Conservation (phyloP, 306 rosid species). For the Cicer judaicum region DNA sequence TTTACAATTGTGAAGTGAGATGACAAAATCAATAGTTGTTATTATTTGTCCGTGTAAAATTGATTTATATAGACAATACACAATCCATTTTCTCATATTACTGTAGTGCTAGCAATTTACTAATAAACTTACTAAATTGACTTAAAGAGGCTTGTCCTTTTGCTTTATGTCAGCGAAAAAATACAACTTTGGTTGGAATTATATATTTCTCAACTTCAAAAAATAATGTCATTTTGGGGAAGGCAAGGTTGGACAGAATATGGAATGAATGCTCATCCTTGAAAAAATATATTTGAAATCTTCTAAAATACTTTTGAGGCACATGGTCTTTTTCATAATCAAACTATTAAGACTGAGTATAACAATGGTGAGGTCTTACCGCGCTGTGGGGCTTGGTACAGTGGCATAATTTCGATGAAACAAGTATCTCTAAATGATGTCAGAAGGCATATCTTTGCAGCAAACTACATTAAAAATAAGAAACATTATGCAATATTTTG, state of each 20-base stretch:
- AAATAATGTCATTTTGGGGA: background rate
- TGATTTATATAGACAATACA: no score
- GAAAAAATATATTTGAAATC: slow-evolving; percentile 3
- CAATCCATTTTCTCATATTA: no score
- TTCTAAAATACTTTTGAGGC: background rate
- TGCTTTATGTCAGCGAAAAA: background rate
- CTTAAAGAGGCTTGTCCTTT: background rate
- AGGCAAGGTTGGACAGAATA: slow-evolving; percentile 1
- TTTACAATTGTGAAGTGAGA: no score
- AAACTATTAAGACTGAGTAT: background rate
- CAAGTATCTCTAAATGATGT: slow-evolving; percentile 93
- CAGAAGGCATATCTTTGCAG: slow-evolving; percentile 83
- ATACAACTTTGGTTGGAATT: background rate
- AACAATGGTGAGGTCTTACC: slow-evolving; percentile 53
- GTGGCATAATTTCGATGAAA: slow-evolving; percentile 78
- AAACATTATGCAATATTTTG: slow-evolving; percentile 21
- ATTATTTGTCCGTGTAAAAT: no score
- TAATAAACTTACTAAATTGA: background rate
- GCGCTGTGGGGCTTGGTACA: slow-evolving; percentile 62
- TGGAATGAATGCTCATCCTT: background rate
- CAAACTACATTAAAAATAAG: slow-evolving; percentile 64
- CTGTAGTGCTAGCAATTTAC: no score
- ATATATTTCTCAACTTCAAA: background rate
- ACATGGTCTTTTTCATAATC: background rate
- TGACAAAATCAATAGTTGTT: no score